phyloP scores from a whole-genome alignment of 2,329 filamentous ascomycete species.

The Phialophora tarda region DNA sequence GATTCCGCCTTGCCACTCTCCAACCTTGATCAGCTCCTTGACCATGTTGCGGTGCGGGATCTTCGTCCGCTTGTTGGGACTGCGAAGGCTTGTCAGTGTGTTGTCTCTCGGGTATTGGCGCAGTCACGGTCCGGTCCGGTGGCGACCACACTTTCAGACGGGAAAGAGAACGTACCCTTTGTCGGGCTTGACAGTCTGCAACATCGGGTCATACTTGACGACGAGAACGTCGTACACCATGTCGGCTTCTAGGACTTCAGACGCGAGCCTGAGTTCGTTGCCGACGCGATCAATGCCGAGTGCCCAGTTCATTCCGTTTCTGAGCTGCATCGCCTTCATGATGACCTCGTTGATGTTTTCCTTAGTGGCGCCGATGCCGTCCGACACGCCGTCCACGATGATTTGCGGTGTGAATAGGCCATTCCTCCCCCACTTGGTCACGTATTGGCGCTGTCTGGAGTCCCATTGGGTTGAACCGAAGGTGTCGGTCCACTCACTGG shows the following conservation, averaged over 20 bases:
- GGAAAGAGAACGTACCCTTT: constrained; percentile 16
- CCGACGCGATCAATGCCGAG: constrained; percentile 28
- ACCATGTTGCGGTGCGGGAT: constrained; percentile 35
- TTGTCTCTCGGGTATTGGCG: neutral
- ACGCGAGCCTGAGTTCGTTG: constrained; percentile 29
- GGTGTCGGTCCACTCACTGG: constrained; percentile 33
- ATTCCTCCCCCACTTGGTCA: constrained; percentile 28
- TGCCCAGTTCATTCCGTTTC: constrained; percentile 29
- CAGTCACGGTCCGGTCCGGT: neutral
- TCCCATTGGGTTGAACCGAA: constrained; percentile 34
- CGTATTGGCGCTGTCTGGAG: constrained; percentile 29
- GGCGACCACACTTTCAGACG: neutral
- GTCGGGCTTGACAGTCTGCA: constrained; percentile 32
- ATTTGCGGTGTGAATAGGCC: constrained; percentile 36
- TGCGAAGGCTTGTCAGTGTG: neutral
- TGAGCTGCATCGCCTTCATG: constrained; percentile 26
- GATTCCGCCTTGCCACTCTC: constrained; percentile 33
- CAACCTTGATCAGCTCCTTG: constrained; percentile 33
- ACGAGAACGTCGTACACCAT: constrained; percentile 31
- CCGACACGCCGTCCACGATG: constrained; percentile 30
- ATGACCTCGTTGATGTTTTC: constrained; percentile 31
- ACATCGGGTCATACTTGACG: constrained; percentile 27
- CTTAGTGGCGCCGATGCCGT: constrained; percentile 32
- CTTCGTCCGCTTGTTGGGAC: constrained; percentile 34
- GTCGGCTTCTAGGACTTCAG: constrained; percentile 28